Conservation (phyloP, 306 rosid species). For the Vicia faba region DNA sequence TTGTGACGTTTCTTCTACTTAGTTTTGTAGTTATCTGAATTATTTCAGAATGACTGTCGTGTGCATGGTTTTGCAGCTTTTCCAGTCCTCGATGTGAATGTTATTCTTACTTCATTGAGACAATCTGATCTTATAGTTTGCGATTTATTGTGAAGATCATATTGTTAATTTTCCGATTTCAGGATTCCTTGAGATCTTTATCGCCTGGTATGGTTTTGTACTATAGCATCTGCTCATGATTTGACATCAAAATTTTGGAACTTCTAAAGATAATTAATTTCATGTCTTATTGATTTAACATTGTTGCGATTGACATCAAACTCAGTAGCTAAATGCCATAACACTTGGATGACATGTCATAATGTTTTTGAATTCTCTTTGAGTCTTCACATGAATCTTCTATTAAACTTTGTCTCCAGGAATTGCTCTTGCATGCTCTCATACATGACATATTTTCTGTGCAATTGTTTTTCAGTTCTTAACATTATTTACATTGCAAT, state of each 20-base stretch:
- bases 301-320: slow-evolving; percentile 8
- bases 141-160: slow-evolving; percentile 34
- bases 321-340: slow-evolving; percentile 8
- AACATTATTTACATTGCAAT: slow-evolving; percentile 2
- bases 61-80: slow-evolving; percentile 25
- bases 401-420: slow-evolving; percentile 3
- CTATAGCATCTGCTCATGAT: slow-evolving; percentile 24
- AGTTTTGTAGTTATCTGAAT: slow-evolving; percentile 26
- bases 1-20: slow-evolving; percentile 23
- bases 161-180: slow-evolving; percentile 16
- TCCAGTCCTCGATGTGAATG: slow-evolving; percentile 8
- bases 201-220: slow-evolving; percentile 23
- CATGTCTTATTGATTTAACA: slow-evolving; percentile 8
- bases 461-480: background rate
- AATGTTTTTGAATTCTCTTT: slow-evolving; percentile 1
- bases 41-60: slow-evolving; percentile 23
- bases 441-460: background rate
- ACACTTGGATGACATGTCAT: slow-evolving; percentile 2
- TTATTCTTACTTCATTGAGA: slow-evolving; percentile 33
- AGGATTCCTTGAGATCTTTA: slow-evolving; percentile 28
- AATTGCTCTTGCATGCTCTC: background rate
- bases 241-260: slow-evolving; percentile 20
- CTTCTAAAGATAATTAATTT: slow-evolving; percentile 20
- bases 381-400: slow-evolving; percentile 16
- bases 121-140: slow-evolving; percentile 23